Evolutionary conservation across 176 grass and related monocot genomes (phyloP), one percentile per base, ranked within the genome.

Genomic region (Guadua angustifolia): DNA sequence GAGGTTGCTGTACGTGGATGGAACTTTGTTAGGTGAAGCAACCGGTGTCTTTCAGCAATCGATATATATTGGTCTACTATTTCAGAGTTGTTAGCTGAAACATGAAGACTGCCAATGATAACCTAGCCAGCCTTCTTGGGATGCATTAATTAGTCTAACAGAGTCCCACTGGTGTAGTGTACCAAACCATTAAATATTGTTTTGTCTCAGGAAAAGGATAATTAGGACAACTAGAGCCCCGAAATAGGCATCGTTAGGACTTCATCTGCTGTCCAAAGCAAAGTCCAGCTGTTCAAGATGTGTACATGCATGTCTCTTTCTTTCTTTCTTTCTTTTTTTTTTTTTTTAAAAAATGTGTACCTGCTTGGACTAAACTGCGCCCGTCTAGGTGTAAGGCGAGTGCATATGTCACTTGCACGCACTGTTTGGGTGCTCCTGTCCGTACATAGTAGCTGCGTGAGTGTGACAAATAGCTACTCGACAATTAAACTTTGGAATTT

Each of bases 261-360:
- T 56, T n/a, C 19, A 60, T 16, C 12, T 26, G 39, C 9, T 24
- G 9, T 69, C 66, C 39, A 69, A n/a, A 44, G 32, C 11, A 6
- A 77, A 13, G 74, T 10, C 11, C 29, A 80, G 32, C 63, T 80
- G 63, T 66, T 36, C 19, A 33, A 79, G 43, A 79, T 51, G 77
- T 50, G 77, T 50, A 66, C 22, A 10, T 78, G 15, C 40, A 79
- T 35, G 35, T 2, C 35, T 36, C n/a, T n/a, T n/a, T n/a, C n/a
- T n/a, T n/a, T n/a, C n/a, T n/a, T n/a, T n/a, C n/a, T n/a, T n/a
- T n/a, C n/a, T n/a, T n/a, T n/a, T n/a, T n/a, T n/a, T n/a, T n/a
- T n/a, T n/a, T 36, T 36, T 36, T 36, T 3, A 36, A 36, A 36
- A 36, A 36, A 3, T 36, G 35, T 36, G 35, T 4, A 36, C 35